phyloP scores from a whole-genome alignment of 139 green algal species.

The Chlamydomonas eustigma region DNA sequence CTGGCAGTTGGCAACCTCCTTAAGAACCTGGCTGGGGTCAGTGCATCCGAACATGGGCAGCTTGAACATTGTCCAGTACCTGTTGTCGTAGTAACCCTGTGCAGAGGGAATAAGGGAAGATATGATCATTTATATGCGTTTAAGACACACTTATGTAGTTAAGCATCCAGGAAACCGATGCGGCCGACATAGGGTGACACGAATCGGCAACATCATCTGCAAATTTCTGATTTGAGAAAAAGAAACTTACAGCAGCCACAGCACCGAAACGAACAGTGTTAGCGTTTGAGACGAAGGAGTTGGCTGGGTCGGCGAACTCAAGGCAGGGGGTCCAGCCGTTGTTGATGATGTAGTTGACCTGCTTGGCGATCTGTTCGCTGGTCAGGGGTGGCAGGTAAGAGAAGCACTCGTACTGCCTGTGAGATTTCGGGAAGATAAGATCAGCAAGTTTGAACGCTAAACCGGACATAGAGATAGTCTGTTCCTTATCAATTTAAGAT shows the following conservation, averaged over 20 bases:
- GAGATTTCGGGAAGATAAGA: background rate
- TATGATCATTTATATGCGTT: background rate
- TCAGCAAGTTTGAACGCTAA: background rate
- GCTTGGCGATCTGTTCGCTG: slow-evolving; percentile 81
- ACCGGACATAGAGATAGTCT: background rate
- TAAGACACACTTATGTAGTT: background rate
- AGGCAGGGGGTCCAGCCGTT: slow-evolving; percentile 91
- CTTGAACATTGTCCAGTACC: slow-evolving; percentile 99
- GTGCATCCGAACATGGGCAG: slow-evolving; percentile 99
- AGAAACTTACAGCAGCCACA: slow-evolving; percentile 46
- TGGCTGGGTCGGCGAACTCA: slow-evolving; percentile 85
- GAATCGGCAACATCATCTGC: background rate
- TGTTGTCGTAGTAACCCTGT: slow-evolving; percentile 85
- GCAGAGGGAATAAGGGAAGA: background rate
- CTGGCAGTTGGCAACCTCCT: slow-evolving; percentile 78
- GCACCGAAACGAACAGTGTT: slow-evolving; percentile 62
- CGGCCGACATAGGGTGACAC: background rate
- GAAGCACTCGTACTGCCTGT: slow-evolving; percentile 97
- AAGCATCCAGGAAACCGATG: background rate
- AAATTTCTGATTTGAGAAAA: background rate
- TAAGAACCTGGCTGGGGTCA: slow-evolving; percentile 84
- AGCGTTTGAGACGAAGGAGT: slow-evolving; percentile 64
- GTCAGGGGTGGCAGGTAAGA: slow-evolving; percentile 96
- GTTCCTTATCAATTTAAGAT: background rate
- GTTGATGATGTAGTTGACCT: slow-evolving; percentile 93